Evolutionary conservation across 805 yeast genomes (phyloP).

Genomic region (Barnettozyma wickerhamii): DNA sequence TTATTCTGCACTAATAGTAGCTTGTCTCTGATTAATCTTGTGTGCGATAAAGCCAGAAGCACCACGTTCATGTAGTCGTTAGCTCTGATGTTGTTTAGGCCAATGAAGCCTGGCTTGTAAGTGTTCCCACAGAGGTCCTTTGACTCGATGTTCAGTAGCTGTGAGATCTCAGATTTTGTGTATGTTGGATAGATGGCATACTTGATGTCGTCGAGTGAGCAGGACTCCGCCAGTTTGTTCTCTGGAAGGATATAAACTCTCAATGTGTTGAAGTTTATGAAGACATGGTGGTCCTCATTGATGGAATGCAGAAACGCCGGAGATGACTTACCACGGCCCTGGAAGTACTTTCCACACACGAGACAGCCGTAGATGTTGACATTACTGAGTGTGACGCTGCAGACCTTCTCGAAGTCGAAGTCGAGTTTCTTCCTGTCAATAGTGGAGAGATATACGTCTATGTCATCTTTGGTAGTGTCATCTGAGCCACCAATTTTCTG

Average conservation of each 20-base stretch:
- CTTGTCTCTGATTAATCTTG: conserved; percentile 43
- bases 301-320: conserved; percentile 68
- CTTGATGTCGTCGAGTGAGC: conserved; percentile 47
- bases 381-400: conserved; percentile 57
- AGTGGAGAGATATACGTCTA: conserved; percentile 24
- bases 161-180: conserved; percentile 28
- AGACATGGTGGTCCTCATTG: conserved; percentile 58
- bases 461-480: not conserved
- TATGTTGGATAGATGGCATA: conserved; percentile 50
- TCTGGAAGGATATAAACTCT: conserved; percentile 64
- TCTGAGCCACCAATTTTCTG: not conserved
- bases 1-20: conserved; percentile 29
- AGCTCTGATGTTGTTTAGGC: conserved; percentile 49
- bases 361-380: conserved; percentile 68
- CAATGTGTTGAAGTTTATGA: conserved; percentile 46
- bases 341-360: conserved; percentile 67
- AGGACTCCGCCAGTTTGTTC: conserved; percentile 38
- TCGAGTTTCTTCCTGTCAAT: conserved; percentile 37
- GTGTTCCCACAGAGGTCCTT: conserved; percentile 40
- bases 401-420: conserved; percentile 66
- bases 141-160: conserved; percentile 26
- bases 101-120: conserved; percentile 63
- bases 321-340: conserved; percentile 61
- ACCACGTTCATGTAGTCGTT: conserved; percentile 57
- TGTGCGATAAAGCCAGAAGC: conserved; percentile 52